Conservation (phyloP, 768 basidiomycete genomes). For the Leccinum olivaceopallidum region DNA sequence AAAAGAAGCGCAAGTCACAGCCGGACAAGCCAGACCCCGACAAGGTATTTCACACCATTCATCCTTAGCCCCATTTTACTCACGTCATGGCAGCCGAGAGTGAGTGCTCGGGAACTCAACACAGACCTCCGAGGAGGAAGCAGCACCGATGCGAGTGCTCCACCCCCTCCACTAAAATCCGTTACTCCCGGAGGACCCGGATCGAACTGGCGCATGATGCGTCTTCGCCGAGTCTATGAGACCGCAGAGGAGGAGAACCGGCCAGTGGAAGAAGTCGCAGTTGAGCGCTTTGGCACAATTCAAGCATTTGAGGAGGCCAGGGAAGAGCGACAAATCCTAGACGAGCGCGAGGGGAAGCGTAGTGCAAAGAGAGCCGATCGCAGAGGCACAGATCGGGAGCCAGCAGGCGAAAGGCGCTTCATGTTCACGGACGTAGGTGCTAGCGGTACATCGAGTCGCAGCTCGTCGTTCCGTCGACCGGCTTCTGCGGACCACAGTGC, state of each 20-base stretch:
- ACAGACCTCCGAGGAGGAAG: slow-evolving; percentile 49
- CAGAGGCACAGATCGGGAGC: slow-evolving; percentile 40
- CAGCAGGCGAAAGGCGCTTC: slow-evolving; percentile 50
- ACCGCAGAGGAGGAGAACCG: slow-evolving; percentile 82
- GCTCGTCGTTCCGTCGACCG: slow-evolving; percentile 86
- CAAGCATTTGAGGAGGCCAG: slow-evolving; percentile 87
- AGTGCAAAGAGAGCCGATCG: slow-evolving; percentile 36
- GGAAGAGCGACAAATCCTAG: slow-evolving; percentile 82
- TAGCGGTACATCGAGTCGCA: slow-evolving; percentile 72
- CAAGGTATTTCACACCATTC: slow-evolving; percentile 46
- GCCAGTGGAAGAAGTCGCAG: slow-evolving; percentile 72
- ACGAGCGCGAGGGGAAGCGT: slow-evolving; percentile 71
- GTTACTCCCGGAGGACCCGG: slow-evolving; percentile 86
- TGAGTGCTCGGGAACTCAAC: slow-evolving; percentile 67
- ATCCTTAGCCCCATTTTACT: slow-evolving; percentile 5
- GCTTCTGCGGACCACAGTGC: slow-evolving; percentile 56
- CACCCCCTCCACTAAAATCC: slow-evolving; percentile 42
- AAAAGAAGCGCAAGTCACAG: slow-evolving; percentile 65
- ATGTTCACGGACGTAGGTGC: slow-evolving; percentile 68
- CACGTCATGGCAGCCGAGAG: slow-evolving; percentile 46
- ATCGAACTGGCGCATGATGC: slow-evolving; percentile 98
- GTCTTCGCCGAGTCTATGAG: slow-evolving; percentile 86
- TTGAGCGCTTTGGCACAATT: slow-evolving; percentile 86
- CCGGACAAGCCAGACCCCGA: slow-evolving; percentile 66
- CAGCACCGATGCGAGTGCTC: slow-evolving; percentile 39